Evolutionary conservation across 1,139 yeast species (phyloP).

Genomic region (Candida buenavistaensis): DNA sequence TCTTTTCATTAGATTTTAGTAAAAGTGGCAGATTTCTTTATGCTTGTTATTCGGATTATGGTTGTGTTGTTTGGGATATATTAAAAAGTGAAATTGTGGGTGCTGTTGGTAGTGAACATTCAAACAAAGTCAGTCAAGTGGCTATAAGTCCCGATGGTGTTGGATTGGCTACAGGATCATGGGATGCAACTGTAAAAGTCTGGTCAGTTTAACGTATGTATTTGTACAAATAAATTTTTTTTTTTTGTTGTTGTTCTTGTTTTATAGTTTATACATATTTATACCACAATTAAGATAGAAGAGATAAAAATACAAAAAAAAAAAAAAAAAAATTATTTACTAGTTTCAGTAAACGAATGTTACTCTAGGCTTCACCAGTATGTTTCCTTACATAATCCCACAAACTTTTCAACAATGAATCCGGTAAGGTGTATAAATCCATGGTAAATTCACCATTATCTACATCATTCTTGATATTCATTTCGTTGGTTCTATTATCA

Average conservation of each 20-base stretch:
- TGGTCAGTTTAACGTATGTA: slow-evolving; percentile 56
- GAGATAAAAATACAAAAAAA: background rate
- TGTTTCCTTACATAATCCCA: slow-evolving; percentile 91
- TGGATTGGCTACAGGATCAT: slow-evolving; percentile 68
- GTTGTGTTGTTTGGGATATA: slow-evolving; percentile 79
- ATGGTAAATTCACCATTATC: slow-evolving; percentile 97
- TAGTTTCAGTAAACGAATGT: background rate
- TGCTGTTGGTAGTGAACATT: slow-evolving; percentile 47
- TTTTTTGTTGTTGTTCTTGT: slow-evolving; percentile 1
- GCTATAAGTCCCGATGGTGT: slow-evolving; percentile 73
- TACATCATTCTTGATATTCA: slow-evolving; percentile 94
- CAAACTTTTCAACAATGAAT: slow-evolving; percentile 82
- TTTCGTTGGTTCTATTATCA: slow-evolving; percentile 91
- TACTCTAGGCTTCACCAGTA: slow-evolving; percentile 35
- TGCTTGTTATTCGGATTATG: slow-evolving; percentile 73
- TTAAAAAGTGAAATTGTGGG: slow-evolving; percentile 68
- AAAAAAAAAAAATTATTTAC: background rate
- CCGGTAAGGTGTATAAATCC: slow-evolving; percentile 94
- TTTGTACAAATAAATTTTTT: too few species aligned
- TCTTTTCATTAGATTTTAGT: slow-evolving; percentile 72
- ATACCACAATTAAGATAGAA: too few species aligned
- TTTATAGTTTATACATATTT: too few species aligned
- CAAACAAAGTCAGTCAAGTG: slow-evolving; percentile 62
- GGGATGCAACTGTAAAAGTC: slow-evolving; percentile 67
- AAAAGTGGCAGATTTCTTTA: slow-evolving; percentile 74